Evolutionary conservation across 768 basidiomycete genomes (phyloP), one percentile per base, ranked within the genome.

Genomic region (Russula dissimulans): DNA sequence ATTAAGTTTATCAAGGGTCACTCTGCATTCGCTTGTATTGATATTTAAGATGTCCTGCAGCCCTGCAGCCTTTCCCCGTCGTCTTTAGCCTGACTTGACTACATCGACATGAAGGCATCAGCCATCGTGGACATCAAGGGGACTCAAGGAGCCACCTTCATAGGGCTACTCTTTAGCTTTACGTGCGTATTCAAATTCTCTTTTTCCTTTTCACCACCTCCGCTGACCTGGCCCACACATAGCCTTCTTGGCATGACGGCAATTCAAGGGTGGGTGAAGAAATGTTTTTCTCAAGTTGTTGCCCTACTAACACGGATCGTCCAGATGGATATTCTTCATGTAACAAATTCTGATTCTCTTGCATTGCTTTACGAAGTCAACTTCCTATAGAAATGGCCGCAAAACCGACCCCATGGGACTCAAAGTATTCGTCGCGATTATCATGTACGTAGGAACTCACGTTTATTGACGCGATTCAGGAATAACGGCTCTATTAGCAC

Each of bases 401-500:
- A 4, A 26, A 12, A 18, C 14, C 12, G 58, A 59, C 11, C 5
- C 29, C 14, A 41, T 3, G 10, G 0, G 0, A 1, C 52, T 54
- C 45, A 32, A 54, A 31, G 8, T 31, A 11, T 41, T 54, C 9
- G 9, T 59, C 10, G 58, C 38, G 6, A 8, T 48, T 11, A 1
- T 59, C 22, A 4, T 46, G 58, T 59, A 22, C 17, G 58, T 59
- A 5, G 18, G 3, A 22, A 22, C 29, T 18, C 4, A 41, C n/a
- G 5, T n/a, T 5, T 38, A 10, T 29, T 6, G n/a, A 17, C 10
- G 15, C 17, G 11, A 29, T 32, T 34, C 9, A 47, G 8, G 22
- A 38, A 5, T 32, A 9, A 29, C 18, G 18, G 11, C 29, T 11
- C 10, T 31, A 14, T 34, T 43, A 78, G 77, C 67, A 1, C 75